Conservation (phyloP, 2,329 filamentous ascomycete species). For the Microcyclospora pomicola region DNA sequence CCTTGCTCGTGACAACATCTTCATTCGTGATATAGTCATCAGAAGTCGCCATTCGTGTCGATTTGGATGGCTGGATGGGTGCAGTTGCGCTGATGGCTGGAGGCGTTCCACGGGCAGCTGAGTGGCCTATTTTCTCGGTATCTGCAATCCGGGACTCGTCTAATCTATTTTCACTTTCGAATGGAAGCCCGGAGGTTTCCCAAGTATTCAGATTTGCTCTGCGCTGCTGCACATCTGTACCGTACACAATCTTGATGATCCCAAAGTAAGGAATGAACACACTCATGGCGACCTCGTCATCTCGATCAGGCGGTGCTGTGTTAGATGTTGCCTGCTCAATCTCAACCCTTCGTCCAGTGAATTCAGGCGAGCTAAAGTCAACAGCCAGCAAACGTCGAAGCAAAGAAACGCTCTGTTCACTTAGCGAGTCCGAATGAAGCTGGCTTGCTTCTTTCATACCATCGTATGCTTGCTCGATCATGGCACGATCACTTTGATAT, state of each 20-base stretch:
- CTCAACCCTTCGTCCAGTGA: conserved; percentile 1
- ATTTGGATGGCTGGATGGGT: no score
- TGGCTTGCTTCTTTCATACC: conserved; percentile 18
- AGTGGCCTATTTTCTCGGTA: no score
- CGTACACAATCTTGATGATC: conserved; percentile 21
- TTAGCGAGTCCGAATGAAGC: conserved; percentile 7
- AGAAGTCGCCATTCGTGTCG: no score
- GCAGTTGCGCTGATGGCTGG: no score
- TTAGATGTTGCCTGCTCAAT: no score
- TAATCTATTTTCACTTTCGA: no score
- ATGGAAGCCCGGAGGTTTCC: conserved; percentile 7
- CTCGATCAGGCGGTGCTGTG: no score
- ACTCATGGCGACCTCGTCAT: background rate
- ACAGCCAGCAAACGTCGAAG: conserved; percentile 10
- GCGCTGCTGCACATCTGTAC: conserved; percentile 3
- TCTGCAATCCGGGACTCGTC: no score
- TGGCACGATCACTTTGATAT: conserved; percentile 26
- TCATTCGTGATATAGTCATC: no score
- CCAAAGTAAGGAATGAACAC: conserved; percentile 8
- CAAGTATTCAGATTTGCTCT: no score
- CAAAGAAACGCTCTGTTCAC: conserved; percentile 6
- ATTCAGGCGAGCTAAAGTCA: conserved; percentile 8
- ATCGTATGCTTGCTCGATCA: conserved; percentile 26
- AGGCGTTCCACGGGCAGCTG: no score
- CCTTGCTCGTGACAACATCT: no score